Conservation (phyloP, 2,329 filamentous ascomycete species). For the Nectriaceae sp. region DNA sequence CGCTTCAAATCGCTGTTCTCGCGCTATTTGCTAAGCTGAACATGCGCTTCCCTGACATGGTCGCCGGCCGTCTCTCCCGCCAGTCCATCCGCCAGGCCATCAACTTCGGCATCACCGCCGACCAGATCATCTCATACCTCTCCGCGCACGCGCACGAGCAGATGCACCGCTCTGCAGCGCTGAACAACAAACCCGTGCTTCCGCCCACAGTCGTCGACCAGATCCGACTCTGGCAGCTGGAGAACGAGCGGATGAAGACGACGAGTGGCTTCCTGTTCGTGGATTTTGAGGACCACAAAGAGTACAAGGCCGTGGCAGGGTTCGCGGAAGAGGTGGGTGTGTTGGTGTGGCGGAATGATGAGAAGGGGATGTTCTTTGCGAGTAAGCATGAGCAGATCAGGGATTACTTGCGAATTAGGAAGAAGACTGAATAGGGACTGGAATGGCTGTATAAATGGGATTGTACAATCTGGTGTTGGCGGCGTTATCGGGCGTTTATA, state of each 20-base stretch:
- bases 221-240: conserved; percentile 95
- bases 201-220: conserved; percentile 97
- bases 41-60: conserved; percentile 91
- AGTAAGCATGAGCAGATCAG: conserved; percentile 87
- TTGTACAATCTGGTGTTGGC: conserved; percentile 1
- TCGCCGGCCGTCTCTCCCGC: conserved; percentile 88
- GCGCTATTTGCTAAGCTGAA: conserved; percentile 85
- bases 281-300: conserved; percentile 73
- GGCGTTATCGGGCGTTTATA: conserved; percentile 15
- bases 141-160: conserved; percentile 92
- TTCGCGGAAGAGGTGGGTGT: conserved; percentile 93
- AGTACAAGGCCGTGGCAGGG: conserved; percentile 69
- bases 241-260: conserved; percentile 90
- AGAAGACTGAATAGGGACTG: conserved; percentile 44
- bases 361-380: conserved; percentile 84
- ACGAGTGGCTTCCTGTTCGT: conserved; percentile 84
- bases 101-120: conserved; percentile 84
- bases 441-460: not conserved
- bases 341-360: conserved; percentile 81
- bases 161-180: conserved; percentile 69
- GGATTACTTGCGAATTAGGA: conserved; percentile 72
- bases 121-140: conserved; percentile 94
- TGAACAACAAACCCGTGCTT: conserved; percentile 68
- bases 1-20: conserved; percentile 91
- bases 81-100: conserved; percentile 87